These are phyloP conservation scores for Russula foetens DNA, from an alignment of 768 basidiomycete species.

Conservation along the genomic window DNA sequence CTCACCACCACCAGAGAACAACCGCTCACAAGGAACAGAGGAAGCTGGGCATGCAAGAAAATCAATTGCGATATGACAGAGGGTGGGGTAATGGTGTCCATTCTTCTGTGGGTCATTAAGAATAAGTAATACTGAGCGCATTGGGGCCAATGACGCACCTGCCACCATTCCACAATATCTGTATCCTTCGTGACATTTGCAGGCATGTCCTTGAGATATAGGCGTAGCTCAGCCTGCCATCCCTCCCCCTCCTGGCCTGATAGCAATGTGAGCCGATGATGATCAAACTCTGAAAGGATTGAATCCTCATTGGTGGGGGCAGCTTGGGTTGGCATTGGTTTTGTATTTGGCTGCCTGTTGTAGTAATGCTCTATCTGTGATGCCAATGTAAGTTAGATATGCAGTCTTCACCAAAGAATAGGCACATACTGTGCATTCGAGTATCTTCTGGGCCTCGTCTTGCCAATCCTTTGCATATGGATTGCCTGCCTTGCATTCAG, in stretches of 20 bases:
- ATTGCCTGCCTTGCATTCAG: constrained; percentile 1
- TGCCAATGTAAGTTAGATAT: neutral
- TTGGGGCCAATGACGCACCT: neutral
- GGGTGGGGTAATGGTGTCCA: neutral
- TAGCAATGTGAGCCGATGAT: neutral
- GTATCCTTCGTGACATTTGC: constrained; percentile 15
- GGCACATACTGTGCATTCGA: constrained; percentile 8
- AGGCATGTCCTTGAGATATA: constrained; percentile 17
- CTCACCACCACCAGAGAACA: constrained; percentile 17
- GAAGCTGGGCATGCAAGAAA: constrained; percentile 10
- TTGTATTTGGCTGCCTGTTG: neutral
- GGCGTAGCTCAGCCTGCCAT: constrained; percentile 5
- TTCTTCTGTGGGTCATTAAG: neutral
- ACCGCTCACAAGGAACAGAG: constrained; percentile 9
- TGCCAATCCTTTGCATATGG: neutral
- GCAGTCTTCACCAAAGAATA: neutral
- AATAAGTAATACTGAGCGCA: neutral
- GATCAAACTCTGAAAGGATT: neutral
- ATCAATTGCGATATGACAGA: constrained; percentile 9
- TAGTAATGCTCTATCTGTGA: neutral
- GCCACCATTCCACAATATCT: constrained; percentile 8
- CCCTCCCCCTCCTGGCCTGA: neutral
- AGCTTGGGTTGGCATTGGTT: neutral
- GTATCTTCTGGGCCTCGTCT: constrained; percentile 11
- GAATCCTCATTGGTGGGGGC: neutral